These are phyloP conservation scores for Pleurotus ostreatus DNA, from an alignment of 768 basidiomycete genomes.

Conservation along the genomic window DNA sequence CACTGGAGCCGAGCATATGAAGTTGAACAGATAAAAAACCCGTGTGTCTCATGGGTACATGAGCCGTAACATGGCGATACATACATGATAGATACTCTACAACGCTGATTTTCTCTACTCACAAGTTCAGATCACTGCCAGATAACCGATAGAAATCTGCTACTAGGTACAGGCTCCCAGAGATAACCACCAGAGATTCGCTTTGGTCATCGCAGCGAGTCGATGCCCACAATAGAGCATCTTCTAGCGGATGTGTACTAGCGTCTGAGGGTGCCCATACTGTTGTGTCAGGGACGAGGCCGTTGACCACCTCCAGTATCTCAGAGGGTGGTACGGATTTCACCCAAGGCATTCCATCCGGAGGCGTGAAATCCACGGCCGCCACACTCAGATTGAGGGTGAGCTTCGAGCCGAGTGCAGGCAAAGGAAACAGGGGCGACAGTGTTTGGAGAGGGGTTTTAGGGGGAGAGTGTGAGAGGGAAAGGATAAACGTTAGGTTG, in stretches of 20 bases:
- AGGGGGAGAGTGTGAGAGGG: constrained; percentile 82
- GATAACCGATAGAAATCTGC: constrained; percentile 83
- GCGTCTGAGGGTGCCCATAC: constrained; percentile 38
- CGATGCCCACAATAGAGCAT: constrained; percentile 43
- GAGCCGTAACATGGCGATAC: too few relatives aligned
- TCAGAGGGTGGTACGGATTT: constrained; percentile 50
- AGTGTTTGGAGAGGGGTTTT: constrained; percentile 77
- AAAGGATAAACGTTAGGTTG: constrained; percentile 69
- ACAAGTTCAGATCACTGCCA: constrained; percentile 1
- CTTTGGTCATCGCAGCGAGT: constrained; percentile 28
- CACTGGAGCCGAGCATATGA: too few relatives aligned
- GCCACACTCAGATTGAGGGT: constrained; percentile 43
- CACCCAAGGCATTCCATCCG: constrained; percentile 96
- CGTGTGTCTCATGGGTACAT: too few relatives aligned
- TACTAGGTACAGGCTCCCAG: constrained; percentile 92
- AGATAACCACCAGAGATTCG: constrained; percentile 60
- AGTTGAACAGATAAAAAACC: too few relatives aligned
- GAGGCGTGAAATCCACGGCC: constrained; percentile 61
- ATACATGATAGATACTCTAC: not conserved
- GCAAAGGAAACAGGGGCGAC: constrained; percentile 53
- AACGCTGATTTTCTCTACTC: not conserved
- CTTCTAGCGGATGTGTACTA: constrained; percentile 14
- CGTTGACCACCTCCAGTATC: constrained; percentile 40
- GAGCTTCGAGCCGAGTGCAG: constrained; percentile 17
- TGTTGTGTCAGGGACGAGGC: constrained; percentile 40